phyloP scores from a whole-genome alignment of 169 alveolate species.

The Plasmodium cynomolgi region DNA sequence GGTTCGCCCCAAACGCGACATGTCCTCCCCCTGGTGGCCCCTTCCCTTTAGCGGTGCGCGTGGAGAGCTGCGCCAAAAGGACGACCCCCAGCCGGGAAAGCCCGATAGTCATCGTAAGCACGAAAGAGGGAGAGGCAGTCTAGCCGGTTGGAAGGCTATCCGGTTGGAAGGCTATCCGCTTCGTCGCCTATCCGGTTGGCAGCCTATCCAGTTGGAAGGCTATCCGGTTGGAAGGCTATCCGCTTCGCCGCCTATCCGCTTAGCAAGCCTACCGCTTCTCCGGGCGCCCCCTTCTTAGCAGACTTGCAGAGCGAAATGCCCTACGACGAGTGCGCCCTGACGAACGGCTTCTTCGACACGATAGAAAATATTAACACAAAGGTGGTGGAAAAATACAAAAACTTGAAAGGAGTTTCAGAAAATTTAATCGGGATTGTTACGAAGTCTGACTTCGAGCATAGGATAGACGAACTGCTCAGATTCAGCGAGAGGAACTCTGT shows the following conservation, averaged over 20 bases:
- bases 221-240: neutral
- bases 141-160: neutral
- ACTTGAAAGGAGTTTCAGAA: slow-evolving; percentile 42
- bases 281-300: neutral
- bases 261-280: neutral
- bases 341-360: slow-evolving; percentile 66
- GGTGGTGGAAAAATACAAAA: slow-evolving; percentile 51
- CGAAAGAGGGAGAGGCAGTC: neutral
- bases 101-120: neutral
- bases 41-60: neutral
- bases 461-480: slow-evolving; percentile 17
- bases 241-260: too few species aligned
- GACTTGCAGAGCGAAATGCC: slow-evolving; percentile 17
- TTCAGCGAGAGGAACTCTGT: slow-evolving; percentile 34
- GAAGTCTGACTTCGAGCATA: slow-evolving; percentile 37
- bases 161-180: neutral
- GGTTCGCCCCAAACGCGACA: neutral
- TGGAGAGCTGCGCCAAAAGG: neutral
- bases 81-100: neutral
- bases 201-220: neutral
- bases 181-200: neutral
- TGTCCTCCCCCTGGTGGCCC: neutral
- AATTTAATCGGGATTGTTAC: slow-evolving; percentile 10
- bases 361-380: slow-evolving; percentile 63
- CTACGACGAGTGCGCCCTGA: slow-evolving; percentile 55